Evolutionary conservation across 108 stramenopile species (phyloP), one percentile per base, ranked within the genome.

Genomic region (Cyclostephanos invisitatus): DNA sequence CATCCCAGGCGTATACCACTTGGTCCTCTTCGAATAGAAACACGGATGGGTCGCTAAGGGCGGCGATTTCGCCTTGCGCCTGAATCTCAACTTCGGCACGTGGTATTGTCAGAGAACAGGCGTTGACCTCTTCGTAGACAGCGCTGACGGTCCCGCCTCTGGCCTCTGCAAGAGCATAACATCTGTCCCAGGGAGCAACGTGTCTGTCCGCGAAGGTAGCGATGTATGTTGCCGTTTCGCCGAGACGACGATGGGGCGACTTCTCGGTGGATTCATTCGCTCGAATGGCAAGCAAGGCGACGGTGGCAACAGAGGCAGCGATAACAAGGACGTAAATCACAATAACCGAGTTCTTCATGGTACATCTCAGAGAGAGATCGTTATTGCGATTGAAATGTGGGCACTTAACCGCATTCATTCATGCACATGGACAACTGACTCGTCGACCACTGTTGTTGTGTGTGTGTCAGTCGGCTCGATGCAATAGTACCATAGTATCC

Each of bases 91-190:
- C 25, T 54, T 27, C 53, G 8, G 22, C 22, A 22, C 53, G 53
- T 25, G 56, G 56, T 14, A 57, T 0, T 27, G 28, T 35, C 17
- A 57, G 27, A 14, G 56, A 57, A 14, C 56, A 57, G 0, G 28
- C 56, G 56, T 57, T 57, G 28, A 57, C 56, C 27, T 57, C 27
- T 32, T 27, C 27, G 56, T 57, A 57, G 24, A 57, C 28, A 7
- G 0, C 27, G 7, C 8, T 11, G 28, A 57, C 56, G 7, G 56
- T 57, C 5, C 56, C 56, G 4, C 56, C 56, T 27, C 29, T 57
- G 0, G 29, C 29, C 25, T 57, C 3, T 32, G 56, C 56, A 12
- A 57, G 27, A 5, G 29, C 56, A 5, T n/a, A n/a, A 14, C 56
- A 57, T 27, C 56, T 57, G 4, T 57, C 29, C 27, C 29, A 27